Percentiles rank a stretch among this genome's conserved stretches.
Conservation (phyloP, 1,284 basidiomycete genomes). For the Heterobasidion occidentale region DNA sequence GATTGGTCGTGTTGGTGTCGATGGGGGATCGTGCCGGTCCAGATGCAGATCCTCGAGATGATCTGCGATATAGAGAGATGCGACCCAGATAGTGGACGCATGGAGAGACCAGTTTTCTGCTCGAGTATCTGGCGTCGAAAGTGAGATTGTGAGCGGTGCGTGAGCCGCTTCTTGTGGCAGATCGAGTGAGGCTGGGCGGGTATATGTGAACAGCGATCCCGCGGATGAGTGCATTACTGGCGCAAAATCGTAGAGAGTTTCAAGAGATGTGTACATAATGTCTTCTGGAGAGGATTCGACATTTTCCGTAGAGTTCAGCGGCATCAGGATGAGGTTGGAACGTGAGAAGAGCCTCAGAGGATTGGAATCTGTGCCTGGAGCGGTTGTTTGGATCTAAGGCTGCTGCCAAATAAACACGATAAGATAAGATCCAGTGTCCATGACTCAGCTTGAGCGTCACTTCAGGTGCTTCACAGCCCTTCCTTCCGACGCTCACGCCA, state of each 20-base stretch:
- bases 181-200: neutral
- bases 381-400: no score
- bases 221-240: slow-evolving; percentile 52
- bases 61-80: slow-evolving; percentile 58
- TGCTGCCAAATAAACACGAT: neutral
- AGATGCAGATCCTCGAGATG: slow-evolving; percentile 41
- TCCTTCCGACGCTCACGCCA: neutral
- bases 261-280: slow-evolving; percentile 51
- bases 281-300: slow-evolving; percentile 43
- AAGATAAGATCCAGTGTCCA: neutral
- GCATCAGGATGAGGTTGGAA: no score
- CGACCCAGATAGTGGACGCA: slow-evolving; percentile 66
- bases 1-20: slow-evolving; percentile 12
- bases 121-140: slow-evolving; percentile 56
- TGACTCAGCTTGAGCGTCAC: neutral
- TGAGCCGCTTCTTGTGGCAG: neutral
- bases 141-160: slow-evolving; percentile 17
- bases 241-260: slow-evolving; percentile 50
- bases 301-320: neutral
- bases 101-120: slow-evolving; percentile 66
- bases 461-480: neutral
- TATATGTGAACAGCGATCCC: slow-evolving; percentile 31
- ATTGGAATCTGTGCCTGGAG: no score
- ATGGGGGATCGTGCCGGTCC: slow-evolving; percentile 3
- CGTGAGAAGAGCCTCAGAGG: no score